A percentile compares a stretch with the other conserved stretches of the same genome.
Conservation (phyloP, 345 rosid species). For the Citrus glauca region DNA sequence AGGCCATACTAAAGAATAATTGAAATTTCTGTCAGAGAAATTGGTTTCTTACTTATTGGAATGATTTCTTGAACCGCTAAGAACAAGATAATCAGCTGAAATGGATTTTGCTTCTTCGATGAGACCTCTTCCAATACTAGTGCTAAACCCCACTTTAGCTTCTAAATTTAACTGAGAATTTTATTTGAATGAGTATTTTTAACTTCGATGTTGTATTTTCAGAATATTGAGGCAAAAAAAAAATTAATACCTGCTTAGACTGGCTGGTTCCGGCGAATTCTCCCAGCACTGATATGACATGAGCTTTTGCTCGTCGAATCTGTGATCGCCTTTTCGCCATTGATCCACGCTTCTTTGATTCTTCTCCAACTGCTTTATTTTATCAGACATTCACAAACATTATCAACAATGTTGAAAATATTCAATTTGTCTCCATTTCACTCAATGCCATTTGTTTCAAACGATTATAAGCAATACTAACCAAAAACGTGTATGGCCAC, state of each 20-base stretch:
- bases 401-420: neutral
- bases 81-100: slow-evolving; percentile 68
- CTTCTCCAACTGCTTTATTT: slow-evolving; percentile 37
- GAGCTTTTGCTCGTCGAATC: slow-evolving; percentile 71
- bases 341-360: slow-evolving; percentile 42
- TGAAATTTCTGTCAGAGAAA: neutral
- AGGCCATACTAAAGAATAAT: neutral
- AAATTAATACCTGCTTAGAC: slow-evolving; percentile 43
- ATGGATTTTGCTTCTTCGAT: slow-evolving; percentile 68
- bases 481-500: slow-evolving; percentile 80
- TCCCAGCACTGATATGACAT: slow-evolving; percentile 81
- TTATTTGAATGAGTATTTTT: neutral
- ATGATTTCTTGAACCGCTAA: slow-evolving; percentile 49
- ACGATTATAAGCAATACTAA: slow-evolving; percentile 18
- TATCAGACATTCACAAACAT: slow-evolving; percentile 4
- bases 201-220: neutral
- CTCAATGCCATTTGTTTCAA: neutral
- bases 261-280: slow-evolving; percentile 62
- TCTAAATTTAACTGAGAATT: slow-evolving; percentile 66
- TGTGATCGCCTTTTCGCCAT: slow-evolving; percentile 33
- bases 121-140: slow-evolving; percentile 57
- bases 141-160: slow-evolving; percentile 72
- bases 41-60: slow-evolving; percentile 32
- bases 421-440: no score
- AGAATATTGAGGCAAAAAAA: neutral